Evolutionary conservation across 1,139 yeast species (phyloP), one percentile per base, ranked within the genome.

Genomic region (Zygosaccharomyces sapae): DNA sequence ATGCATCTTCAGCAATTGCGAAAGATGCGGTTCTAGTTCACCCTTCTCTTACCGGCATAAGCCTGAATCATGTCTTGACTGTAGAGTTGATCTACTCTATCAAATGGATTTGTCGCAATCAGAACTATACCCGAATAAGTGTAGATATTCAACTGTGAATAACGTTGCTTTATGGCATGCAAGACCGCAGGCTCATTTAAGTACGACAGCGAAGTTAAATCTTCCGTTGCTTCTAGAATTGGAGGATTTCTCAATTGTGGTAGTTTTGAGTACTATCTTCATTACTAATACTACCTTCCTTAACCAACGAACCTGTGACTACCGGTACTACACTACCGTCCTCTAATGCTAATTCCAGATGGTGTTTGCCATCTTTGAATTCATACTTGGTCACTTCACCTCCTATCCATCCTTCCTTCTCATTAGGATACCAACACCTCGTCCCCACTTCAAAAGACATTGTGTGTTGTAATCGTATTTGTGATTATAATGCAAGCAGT

Each of bases 1-100:
- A 90, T n/a, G 98, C 97, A 61, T 92, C 97, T 67, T 92, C 97
- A 16, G 98, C 98, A 62, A 92, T 92, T 44, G 97, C 97, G 66
- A 92, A 65, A 92, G 75, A 73, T 92, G 98, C 3, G 98, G 98
- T 59, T 90, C 97, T 54, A 88, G 77, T 63, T 90, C 97, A 33
- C 97, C 63, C 97, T 78, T 61, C 87, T 79, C 62, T 83, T 86
- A 31, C 96, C 96, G 8, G 96, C 87, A 66, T 92, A 92, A 13
- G 95, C 92, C 67, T 89, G 96, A 52, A 92, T 87, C 65, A 89
- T 86, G 59, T 90, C 96, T 43, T 86, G 86, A 6, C 96, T 83
- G 67, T 92, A 92, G 47, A 92, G 75, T 61, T 87, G 92, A 63
- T 90, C 97, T 38, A 89, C 88, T 57, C 86, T 76, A 65, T 87